Evolutionary conservation across 208 protist genomes (phyloP).

Genomic region (Leishmania mexicana): DNA sequence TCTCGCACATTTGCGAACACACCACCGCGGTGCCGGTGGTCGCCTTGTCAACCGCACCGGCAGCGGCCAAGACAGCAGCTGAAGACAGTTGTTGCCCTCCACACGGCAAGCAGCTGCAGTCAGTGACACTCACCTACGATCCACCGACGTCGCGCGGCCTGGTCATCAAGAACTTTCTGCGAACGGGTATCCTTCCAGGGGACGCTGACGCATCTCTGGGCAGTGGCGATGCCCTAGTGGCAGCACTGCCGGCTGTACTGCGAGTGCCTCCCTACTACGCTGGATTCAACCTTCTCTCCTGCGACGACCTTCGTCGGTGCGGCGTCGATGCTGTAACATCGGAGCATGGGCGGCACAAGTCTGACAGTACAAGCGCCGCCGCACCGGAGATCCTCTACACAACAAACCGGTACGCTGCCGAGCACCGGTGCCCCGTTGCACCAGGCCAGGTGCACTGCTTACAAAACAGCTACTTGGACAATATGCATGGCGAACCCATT

Average conservation of each 20-base stretch:
- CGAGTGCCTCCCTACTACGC: slow-evolving; percentile 48
- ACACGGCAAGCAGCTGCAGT: not conserved
- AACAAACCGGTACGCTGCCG: slow-evolving; percentile 47
- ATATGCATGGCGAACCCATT: slow-evolving; percentile 57
- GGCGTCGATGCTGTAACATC: not conserved
- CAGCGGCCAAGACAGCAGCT: not conserved
- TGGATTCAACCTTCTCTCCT: slow-evolving; percentile 65
- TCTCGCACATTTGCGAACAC: slow-evolving; percentile 35
- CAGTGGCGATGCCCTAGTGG: not conserved
- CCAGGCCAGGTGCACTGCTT: slow-evolving; percentile 48
- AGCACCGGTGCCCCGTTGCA: slow-evolving; percentile 24
- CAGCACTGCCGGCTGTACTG: not conserved
- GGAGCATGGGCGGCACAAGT: slow-evolving; percentile 1
- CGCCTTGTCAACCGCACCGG: not conserved
- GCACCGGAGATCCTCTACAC: slow-evolving; percentile 38
- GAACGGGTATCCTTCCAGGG: slow-evolving; percentile 24
- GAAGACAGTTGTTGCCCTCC: not conserved
- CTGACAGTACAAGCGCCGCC: not conserved
- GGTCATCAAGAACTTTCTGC: slow-evolving; percentile 50
- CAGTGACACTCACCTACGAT: slow-evolving; percentile 38
- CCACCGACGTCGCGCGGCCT: slow-evolving; percentile 42
- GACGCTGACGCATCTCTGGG: not conserved
- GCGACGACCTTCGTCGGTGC: slow-evolving; percentile 18
- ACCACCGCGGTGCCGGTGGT: slow-evolving; percentile 33
- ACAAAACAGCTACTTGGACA: slow-evolving; percentile 65